Evolutionary conservation across 1,284 basidiomycete species (phyloP), one percentile per base, ranked within the genome.

Genomic region (Coniferiporia weirii): DNA sequence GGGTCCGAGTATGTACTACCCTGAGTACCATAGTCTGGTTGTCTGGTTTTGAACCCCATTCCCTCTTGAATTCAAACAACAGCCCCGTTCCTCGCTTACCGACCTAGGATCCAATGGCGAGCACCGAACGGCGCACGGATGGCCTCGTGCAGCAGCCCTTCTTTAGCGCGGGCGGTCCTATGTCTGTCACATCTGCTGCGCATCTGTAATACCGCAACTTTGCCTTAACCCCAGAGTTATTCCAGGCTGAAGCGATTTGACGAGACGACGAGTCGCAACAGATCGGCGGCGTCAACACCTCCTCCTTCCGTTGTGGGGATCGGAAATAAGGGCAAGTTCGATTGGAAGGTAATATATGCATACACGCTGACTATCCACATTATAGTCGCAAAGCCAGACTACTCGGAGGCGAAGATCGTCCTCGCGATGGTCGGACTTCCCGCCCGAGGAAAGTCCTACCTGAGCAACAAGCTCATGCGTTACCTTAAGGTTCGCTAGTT

Each of bases 361-460:
- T 27, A 44, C 12, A 50, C 65, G 27, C 20, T 48, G 3, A 27
- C 22, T 54, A 27, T 15, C 27, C 19, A 22, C 4, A 9, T 10
- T 27, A 17, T 64, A 91, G 94, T 96, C 46, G 90, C 91, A 56
- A 97, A 96, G 73, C 96, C 97, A 3, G 97, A 99, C 70, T 98
- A 98, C 67, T 96, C 93, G 3, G 95, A 98, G 68, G 93, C 93
- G 51, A 99, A 99, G 81, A 98, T 99, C 66, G 95, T 99, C 7
- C 85, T 99, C 4, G 96, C 96, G 3, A 98, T 98, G 93, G 96
- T 93, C 52, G 91, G 91, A 20, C 71, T 93, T 44, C 91, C 91
- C 0, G 91, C 91, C 1, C 76, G 91, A 48, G 91, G 91, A 20
- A 93, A 93, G 72, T 91, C 89, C 0, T 93, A 91, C 69, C 79